A percentile compares a stretch with the other conserved stretches of the same genome.
Evolutionary conservation across 129 eudicot species (phyloP).

Genomic region (Arctium minus): DNA sequence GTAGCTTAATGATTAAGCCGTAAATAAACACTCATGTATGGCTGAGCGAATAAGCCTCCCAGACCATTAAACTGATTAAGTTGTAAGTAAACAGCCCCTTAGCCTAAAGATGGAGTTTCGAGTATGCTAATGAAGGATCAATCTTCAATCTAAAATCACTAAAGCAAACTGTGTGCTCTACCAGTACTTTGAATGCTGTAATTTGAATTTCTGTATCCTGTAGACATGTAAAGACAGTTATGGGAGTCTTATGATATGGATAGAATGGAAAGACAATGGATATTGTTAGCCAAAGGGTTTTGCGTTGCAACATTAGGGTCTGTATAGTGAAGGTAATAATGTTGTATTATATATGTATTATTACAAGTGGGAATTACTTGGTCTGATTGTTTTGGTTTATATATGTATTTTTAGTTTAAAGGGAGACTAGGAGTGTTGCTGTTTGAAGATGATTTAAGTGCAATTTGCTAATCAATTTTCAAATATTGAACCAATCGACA

Average conservation of each 20-base stretch:
- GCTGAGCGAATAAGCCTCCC: too few relatives aligned
- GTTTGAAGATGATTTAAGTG: conserved; percentile 7
- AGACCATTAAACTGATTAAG: too few relatives aligned
- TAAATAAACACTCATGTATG: too few relatives aligned
- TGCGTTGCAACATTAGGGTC: background rate
- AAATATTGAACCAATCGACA: conserved; percentile 24
- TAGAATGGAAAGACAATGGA: background rate
- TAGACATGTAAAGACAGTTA: background rate
- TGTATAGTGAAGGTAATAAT: background rate
- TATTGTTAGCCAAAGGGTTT: background rate
- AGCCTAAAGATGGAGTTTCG: background rate
- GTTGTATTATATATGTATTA: background rate
- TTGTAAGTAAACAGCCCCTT: too few relatives aligned
- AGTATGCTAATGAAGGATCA: background rate
- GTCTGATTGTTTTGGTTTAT: background rate
- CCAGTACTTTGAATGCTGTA: background rate
- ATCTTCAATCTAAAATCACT: background rate
- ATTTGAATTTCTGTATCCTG: background rate
- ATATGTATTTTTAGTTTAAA: background rate
- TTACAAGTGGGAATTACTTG: background rate
- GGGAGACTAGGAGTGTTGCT: background rate
- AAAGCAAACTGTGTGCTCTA: background rate
- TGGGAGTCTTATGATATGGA: background rate
- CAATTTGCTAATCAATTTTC: background rate
- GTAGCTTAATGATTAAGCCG: too few relatives aligned